Evolutionary conservation across 2,329 filamentous ascomycete genomes (phyloP), one percentile per base, ranked within the genome.

Genomic region (Pyrenophora seminiperda): DNA sequence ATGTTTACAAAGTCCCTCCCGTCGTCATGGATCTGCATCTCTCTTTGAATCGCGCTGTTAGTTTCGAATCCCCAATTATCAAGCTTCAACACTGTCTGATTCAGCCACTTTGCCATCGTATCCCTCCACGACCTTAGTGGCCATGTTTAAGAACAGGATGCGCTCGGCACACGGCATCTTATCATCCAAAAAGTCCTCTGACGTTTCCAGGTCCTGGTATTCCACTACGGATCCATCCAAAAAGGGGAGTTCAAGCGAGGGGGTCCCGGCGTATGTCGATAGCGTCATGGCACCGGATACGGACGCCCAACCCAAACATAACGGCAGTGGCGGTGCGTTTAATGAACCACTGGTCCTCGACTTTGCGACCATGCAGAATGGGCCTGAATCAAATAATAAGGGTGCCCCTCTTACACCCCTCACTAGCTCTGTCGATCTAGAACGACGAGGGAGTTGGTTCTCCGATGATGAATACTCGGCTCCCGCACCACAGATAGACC

Each of bases 341-440:
- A 54, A 61, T 53, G 68, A 71, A 59, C 67, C 68, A 17, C 61
- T 71, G 40, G 61, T 67, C 22, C 56, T 65, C 41, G 65, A 70
- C 49, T 59, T 67, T 37, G 59, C 67, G 43, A 57, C 63, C 31
- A 58, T 70, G 46, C 56, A 63, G 44, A 56, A 63, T 39, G 51
- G 53, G 17, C 47, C 55, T 37, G 42, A 58, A 38, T 47, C 60
- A 53, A 58, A 60, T 53, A 51, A 49, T 49, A 59, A 53, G 54
- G 54, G 55, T 30, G 24, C 59, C 46, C 55, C 61, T 49, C 51
- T 58, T 44, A 58, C 63, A 20, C 50, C 58, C 30, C 48, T 47
- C 9, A 34, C 51, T 49, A 52, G 47, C 17, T 55, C 30, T 40
- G 42, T 37, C 31, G 43, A 55, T 47, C 47, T 22, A 7, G 47